phyloP scores from a whole-genome alignment of 139 green algal genomes.

The Chlamydomonas sp. region DNA sequence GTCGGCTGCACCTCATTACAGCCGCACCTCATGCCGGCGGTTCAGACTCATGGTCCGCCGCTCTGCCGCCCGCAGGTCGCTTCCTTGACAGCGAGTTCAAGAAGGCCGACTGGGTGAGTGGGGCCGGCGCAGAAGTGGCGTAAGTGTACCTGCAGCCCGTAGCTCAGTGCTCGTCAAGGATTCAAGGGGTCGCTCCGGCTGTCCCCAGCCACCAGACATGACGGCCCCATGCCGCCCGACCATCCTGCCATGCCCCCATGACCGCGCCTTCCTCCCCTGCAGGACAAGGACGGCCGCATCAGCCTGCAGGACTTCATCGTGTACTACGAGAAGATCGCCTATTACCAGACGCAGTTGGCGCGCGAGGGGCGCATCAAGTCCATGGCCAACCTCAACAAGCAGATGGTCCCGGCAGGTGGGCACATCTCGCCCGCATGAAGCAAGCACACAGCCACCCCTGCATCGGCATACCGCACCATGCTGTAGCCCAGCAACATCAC shows the following conservation, averaged over 20 bases:
- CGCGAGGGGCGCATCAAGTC: slow-evolving; percentile 56
- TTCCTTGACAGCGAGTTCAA: slow-evolving; percentile 64
- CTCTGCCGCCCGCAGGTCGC: slow-evolving; percentile 46
- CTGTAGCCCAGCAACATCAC: background rate
- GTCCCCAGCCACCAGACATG: no score
- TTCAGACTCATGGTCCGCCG: background rate
- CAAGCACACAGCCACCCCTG: background rate
- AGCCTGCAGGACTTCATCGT: slow-evolving; percentile 57
- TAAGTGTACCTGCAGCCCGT: no score
- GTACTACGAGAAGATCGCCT: slow-evolving; percentile 61
- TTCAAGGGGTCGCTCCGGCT: no score
- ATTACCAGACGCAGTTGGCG: slow-evolving; percentile 54
- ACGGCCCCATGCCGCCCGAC: no score
- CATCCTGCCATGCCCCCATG: no score
- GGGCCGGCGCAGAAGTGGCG: no score
- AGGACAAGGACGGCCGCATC: slow-evolving; percentile 62
- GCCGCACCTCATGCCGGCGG: background rate
- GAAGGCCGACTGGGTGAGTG: slow-evolving; percentile 53
- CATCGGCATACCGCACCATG: background rate
- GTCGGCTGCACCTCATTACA: background rate
- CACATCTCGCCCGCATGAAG: no score
- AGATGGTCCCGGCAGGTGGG: slow-evolving; percentile 37
- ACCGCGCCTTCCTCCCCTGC: background rate
- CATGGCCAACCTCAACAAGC: slow-evolving; percentile 42
- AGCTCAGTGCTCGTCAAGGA: no score